Evolutionary conservation across 306 rosid species (phyloP).

Genomic region (Lathyrus sativus): DNA sequence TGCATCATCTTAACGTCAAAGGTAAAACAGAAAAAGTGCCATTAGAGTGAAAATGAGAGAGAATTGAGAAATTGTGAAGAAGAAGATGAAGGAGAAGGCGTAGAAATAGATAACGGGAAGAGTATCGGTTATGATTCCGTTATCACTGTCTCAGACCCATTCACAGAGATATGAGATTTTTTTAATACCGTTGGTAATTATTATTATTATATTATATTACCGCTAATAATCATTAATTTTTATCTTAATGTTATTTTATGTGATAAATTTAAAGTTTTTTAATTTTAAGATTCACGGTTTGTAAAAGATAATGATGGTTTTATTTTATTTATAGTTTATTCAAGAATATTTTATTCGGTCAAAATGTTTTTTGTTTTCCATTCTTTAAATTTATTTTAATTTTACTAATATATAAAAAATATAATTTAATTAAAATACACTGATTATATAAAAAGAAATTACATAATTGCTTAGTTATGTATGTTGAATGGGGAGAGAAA

Average conservation of each 20-base stretch:
- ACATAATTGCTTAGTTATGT: too few species aligned
- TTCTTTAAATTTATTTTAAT: too few species aligned
- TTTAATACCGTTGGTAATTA: not conserved
- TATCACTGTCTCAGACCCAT: conserved; percentile 24
- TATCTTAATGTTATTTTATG: not conserved
- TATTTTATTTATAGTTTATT: too few species aligned
- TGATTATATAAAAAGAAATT: too few species aligned
- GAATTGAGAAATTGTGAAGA: conserved; percentile 6
- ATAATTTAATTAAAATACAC: too few species aligned
- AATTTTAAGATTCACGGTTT: not conserved
- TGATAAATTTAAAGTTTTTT: not conserved
- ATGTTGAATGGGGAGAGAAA: too few species aligned
- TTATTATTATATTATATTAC: not conserved
- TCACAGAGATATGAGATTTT: conserved; percentile 8
- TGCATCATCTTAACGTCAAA: conserved; percentile 41
- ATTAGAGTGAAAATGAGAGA: not conserved
- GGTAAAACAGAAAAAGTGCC: not conserved
- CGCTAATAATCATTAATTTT: not conserved
- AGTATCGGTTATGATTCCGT: conserved; percentile 5
- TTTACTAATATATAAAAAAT: too few species aligned
- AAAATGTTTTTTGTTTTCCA: too few species aligned
- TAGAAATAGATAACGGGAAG: conserved; percentile 30
- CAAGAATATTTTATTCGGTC: too few species aligned
- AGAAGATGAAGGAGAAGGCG: not conserved
- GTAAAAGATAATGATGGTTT: too few species aligned